A percentile compares a stretch with the other conserved stretches of the same genome.
Evolutionary conservation across 225 moss, liverwort and hornwort genomes (phyloP).

Genomic region (Physcomitrium patens): DNA sequence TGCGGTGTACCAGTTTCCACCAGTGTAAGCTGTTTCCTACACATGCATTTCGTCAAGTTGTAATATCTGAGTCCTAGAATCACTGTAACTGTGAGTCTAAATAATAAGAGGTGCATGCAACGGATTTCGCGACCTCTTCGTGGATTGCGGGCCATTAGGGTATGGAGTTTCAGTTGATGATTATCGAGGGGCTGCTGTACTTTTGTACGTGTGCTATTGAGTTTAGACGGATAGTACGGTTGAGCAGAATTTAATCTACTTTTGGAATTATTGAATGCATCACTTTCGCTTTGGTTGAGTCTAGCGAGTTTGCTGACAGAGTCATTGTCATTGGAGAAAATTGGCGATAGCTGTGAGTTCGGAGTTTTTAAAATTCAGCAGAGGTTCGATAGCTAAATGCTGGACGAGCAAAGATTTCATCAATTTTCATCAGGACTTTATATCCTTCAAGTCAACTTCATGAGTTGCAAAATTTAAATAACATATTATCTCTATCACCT

Average conservation of each 20-base stretch:
- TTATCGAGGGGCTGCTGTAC: neutral
- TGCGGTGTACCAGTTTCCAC: slow-evolving; percentile 43
- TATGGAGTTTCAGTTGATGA: neutral
- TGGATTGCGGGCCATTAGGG: neutral
- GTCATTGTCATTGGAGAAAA: neutral
- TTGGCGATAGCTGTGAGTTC: neutral
- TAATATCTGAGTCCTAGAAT: too few relatives aligned
- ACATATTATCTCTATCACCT: neutral
- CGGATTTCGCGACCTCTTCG: too few relatives aligned
- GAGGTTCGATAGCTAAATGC: too few relatives aligned
- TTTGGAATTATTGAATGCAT: neutral
- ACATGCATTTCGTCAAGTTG: slow-evolving; percentile 1
- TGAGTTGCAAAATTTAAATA: slow-evolving; percentile 3
- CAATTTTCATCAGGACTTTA: neutral
- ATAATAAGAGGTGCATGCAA: too few relatives aligned
- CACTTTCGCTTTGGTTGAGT: neutral
- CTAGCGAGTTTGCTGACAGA: neutral
- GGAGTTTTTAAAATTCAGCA: neutral
- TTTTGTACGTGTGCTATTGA: neutral
- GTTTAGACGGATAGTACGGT: neutral
- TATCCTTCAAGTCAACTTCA: neutral
- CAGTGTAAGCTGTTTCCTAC: slow-evolving; percentile 14
- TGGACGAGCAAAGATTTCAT: neutral
- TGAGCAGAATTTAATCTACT: neutral
- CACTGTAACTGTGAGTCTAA: too few relatives aligned